phyloP scores from a whole-genome alignment of 345 rosid genomes.

The Eucalyptus sp. region DNA sequence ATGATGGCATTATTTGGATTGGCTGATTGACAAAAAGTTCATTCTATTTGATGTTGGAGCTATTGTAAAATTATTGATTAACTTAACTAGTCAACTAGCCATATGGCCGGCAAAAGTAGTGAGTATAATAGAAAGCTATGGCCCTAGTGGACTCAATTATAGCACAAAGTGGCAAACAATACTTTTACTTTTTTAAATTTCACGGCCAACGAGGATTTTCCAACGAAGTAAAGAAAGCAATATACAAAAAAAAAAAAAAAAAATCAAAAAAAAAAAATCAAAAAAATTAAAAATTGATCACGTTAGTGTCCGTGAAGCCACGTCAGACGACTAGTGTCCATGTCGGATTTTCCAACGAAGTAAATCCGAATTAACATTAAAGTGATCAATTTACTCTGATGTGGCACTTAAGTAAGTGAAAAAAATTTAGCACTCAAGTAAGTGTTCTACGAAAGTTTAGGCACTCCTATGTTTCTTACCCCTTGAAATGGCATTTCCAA shows the following conservation, averaged over 20 bases:
- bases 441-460: too few relatives aligned
- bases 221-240: too few relatives aligned
- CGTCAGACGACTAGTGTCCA: rapidly evolving
- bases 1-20: too few relatives aligned
- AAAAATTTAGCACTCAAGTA: not conserved
- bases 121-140: not conserved
- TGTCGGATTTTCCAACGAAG: too few relatives aligned
- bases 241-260: too few relatives aligned
- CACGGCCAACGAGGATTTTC: not conserved
- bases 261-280: too few relatives aligned
- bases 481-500: not conserved
- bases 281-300: too few relatives aligned
- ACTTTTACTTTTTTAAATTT: not conserved
- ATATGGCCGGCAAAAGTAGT: not conserved
- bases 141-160: not conserved
- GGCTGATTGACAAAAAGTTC: not conserved
- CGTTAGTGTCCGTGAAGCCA: rapidly evolving
- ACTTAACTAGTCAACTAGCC: not conserved
- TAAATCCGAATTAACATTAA: too few relatives aligned
- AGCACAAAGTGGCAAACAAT: not conserved
- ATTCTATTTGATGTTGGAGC: not conserved
- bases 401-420: too few relatives aligned
- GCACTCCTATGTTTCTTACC: too few relatives aligned
- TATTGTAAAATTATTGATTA: not conserved
- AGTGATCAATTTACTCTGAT: too few relatives aligned